These are phyloP conservation scores for Monosporozyma aquatica DNA, from an alignment of 805 yeast species.

Conservation along the genomic window DNA sequence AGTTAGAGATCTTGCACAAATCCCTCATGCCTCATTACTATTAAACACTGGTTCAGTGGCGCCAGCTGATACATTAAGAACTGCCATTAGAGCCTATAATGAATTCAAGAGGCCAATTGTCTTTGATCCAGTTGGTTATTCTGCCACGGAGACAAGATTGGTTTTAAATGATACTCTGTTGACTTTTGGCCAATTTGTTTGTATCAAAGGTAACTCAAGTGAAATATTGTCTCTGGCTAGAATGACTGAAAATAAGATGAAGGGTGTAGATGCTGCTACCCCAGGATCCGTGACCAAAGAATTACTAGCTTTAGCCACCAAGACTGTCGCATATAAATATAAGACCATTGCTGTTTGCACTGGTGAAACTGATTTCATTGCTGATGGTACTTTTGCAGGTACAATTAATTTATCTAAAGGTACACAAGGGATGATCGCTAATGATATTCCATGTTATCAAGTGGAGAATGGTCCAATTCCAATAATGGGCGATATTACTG, in stretches of 20 bases:
- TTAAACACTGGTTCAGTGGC: conserved; percentile 72
- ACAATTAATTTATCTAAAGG: conserved; percentile 13
- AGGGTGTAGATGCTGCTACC: conserved; percentile 60
- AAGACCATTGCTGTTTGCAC: conserved; percentile 62
- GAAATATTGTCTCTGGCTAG: conserved; percentile 62
- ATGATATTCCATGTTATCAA: conserved; percentile 24
- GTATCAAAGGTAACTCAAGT: conserved; percentile 80
- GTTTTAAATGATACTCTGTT: conserved; percentile 41
- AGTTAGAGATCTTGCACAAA: conserved; percentile 51
- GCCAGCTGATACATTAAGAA: conserved; percentile 35
- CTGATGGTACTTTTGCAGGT: conserved; percentile 35
- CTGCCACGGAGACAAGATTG: conserved; percentile 59
- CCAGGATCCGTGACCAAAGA: conserved; percentile 17
- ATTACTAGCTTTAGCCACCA: conserved; percentile 35
- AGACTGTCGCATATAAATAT: conserved; percentile 40
- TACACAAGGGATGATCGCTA: conserved; percentile 11
- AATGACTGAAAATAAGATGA: conserved; percentile 38
- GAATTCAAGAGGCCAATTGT: conserved; percentile 49
- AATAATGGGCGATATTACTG: conserved; percentile 62
- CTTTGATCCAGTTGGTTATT: conserved; percentile 90
- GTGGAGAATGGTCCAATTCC: conserved; percentile 48
- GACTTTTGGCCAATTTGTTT: conserved; percentile 48
- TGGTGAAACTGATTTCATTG: conserved; percentile 48
- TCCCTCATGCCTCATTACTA: conserved; percentile 48
- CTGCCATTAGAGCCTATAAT: conserved; percentile 55